These are phyloP conservation scores for Rhizopus delemar DNA, from an alignment of 371 early-diverging fungal species.

Conservation along the genomic window DNA sequence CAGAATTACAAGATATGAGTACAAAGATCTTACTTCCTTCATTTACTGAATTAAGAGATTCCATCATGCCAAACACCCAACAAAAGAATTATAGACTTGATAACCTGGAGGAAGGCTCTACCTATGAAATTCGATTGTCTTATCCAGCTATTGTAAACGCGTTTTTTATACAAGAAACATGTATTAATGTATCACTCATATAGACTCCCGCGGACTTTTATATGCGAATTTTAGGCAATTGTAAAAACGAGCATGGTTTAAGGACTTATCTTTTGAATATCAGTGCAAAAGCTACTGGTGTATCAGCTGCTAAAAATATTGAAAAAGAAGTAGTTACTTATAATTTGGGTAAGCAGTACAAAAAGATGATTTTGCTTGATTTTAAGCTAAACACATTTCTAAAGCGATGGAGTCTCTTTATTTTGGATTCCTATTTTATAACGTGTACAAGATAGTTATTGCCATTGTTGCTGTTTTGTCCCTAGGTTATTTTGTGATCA, in stretches of 20 bases:
- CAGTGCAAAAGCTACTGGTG: constrained; percentile 35
- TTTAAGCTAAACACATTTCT: neutral
- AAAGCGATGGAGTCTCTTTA: constrained; percentile 34
- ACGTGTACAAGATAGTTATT: constrained; percentile 33
- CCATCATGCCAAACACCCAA: constrained; percentile 8
- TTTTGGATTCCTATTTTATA: constrained; percentile 35
- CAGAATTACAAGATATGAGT: neutral
- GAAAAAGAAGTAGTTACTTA: constrained; percentile 27
- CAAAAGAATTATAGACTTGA: constrained; percentile 20
- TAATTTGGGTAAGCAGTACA: constrained; percentile 32
- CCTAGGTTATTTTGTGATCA: neutral
- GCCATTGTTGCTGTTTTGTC: constrained; percentile 12
- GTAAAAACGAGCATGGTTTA: constrained; percentile 9
- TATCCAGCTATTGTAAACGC: constrained; percentile 46
- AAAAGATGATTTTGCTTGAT: neutral
- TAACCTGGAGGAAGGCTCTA: constrained; percentile 14
- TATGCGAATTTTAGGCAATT: constrained; percentile 16
- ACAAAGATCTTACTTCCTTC: constrained; percentile 15
- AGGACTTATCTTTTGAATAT: constrained; percentile 17
- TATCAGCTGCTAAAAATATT: constrained; percentile 26
- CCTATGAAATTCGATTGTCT: constrained; percentile 43
- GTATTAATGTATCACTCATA: no score
- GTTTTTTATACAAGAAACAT: no score
- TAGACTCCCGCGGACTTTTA: constrained; percentile 46
- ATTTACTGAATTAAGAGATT: constrained; percentile 20